Evolutionary conservation across 768 basidiomycete genomes (phyloP).

Genomic region (Butyriboletus loyo): DNA sequence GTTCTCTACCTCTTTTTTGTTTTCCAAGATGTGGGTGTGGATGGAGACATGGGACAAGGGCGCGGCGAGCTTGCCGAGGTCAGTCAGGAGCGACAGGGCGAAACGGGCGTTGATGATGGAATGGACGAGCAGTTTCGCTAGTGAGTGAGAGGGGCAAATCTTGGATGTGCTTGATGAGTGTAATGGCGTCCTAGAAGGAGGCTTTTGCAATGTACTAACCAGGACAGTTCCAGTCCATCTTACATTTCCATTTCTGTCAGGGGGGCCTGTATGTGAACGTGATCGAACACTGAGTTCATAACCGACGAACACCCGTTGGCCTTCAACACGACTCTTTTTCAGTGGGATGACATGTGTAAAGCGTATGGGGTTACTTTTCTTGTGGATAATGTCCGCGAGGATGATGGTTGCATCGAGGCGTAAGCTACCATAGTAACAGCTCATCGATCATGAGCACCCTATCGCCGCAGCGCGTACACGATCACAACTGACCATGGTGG

Average conservation of each 20-base stretch:
- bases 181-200: too few relatives aligned
- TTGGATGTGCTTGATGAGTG: constrained; percentile 67
- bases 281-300: too few relatives aligned
- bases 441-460: not conserved
- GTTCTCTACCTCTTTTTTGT: constrained; percentile 61
- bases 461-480: too few relatives aligned
- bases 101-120: constrained; percentile 92
- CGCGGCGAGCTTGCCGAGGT: constrained; percentile 54
- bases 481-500: too few relatives aligned
- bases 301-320: too few relatives aligned
- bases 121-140: constrained; percentile 64
- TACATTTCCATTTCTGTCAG: constrained; percentile 28
- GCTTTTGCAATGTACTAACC: too few relatives aligned
- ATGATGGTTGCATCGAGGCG: too few relatives aligned
- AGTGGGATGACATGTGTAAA: not conserved
- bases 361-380: constrained; percentile 41
- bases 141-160: constrained; percentile 46
- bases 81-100: constrained; percentile 72
- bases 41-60: too few relatives aligned
- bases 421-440: too few relatives aligned
- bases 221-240: constrained; percentile 57
- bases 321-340: too few relatives aligned
- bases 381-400: too few relatives aligned
- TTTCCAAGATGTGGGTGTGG: too few relatives aligned
- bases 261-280: constrained; percentile 5